Percentiles rank a stretch among this genome's conserved stretches.
phyloP scores from a whole-genome alignment of 2,329 filamentous ascomycete genomes.

The Phialophora macrospora region DNA sequence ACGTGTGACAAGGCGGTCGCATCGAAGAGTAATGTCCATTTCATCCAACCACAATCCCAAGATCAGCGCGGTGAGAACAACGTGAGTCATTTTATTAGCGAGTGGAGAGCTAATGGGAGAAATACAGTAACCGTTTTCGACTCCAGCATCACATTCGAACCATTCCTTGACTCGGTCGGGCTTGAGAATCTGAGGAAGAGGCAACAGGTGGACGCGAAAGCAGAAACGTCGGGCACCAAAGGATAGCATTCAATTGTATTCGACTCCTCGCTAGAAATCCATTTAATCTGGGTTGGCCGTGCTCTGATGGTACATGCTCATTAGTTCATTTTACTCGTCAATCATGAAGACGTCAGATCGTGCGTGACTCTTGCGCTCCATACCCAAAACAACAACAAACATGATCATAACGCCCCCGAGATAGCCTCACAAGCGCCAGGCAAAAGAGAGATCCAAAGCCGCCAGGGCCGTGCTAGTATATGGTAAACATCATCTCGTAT shows the following conservation, averaged over 20 bases:
- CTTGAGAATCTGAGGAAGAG: conserved; percentile 44
- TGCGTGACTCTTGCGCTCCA: conserved; percentile 22
- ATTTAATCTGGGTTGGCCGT: conserved; percentile 18
- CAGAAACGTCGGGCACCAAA: conserved; percentile 8
- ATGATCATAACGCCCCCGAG: conserved; percentile 13
- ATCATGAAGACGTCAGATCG: conserved; percentile 33
- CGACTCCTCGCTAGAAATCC: conserved; percentile 11
- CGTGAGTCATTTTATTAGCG: conserved; percentile 19
- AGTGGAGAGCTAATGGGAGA: conserved; percentile 14
- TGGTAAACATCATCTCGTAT: conserved; percentile 18
- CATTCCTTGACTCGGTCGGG: conserved; percentile 47
- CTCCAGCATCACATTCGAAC: conserved; percentile 45
- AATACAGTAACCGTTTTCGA: conserved; percentile 44
- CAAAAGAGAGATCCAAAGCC: conserved; percentile 22
- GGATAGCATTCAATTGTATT: conserved; percentile 13
- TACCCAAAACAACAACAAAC: background rate
- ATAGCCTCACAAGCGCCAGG: conserved; percentile 19
- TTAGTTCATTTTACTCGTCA: conserved; percentile 36
- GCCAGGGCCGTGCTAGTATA: conserved; percentile 24
- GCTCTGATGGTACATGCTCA: conserved; percentile 31
- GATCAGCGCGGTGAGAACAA: conserved; percentile 35
- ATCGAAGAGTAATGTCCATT: conserved; percentile 23
- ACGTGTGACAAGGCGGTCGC: conserved; percentile 19
- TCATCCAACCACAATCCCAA: conserved; percentile 28
- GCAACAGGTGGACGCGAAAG: conserved; percentile 22